Base-by-base conservation (phyloP, 108 stramenopile genomes). In the Cyclotella distinguenda region DNA sequence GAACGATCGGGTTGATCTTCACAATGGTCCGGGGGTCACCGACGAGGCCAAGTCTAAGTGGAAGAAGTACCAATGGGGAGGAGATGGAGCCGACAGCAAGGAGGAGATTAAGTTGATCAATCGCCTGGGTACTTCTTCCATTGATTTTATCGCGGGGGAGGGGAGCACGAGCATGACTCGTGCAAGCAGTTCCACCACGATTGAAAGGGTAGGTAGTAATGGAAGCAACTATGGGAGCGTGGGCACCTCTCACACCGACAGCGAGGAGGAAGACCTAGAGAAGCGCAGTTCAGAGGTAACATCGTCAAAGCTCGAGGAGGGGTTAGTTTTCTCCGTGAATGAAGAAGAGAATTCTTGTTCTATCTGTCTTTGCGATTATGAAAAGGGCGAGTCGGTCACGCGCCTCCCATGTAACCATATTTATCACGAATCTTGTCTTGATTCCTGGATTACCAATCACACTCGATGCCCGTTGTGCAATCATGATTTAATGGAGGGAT, bases 311-410 rank as follows among this genome's bases (percentile, higher is more conserved):
- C 64, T 33, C 28, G 48, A 48, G 61, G 70, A 43, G 70, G 83
- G 55, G 23, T 21, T 51, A 8, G 47, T 64, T 3, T 38, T 64
- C 6, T 51, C 36, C 32, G 77, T 74, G 12, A 33, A 46, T 23
- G 44, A 59, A 11, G 79, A 80, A 48, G 62, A 67, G 23, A 87
- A 86, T 31, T 77, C 84, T 32, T 95, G 94, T 62, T 86, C 85
- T 9, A 92, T 95, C 59, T 95, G 94, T 74, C 70, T 95, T 4
- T 79, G 86, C 34, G 94, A 95, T 40, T 95, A 92, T 62, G 91
- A 95, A 75, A 75, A 80, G 12, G 84, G 84, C 15, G 94, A 92
- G 34, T 64, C 56, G 18, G 58, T 90, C 23, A 82, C 78, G 13
- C 57, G 72, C 9, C 60, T 95, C 23, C 87, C 90, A 4, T 95